These are phyloP conservation scores for Penicillium steckii DNA, from an alignment of 495 filamentous ascomycete species.

Conservation along the genomic window DNA sequence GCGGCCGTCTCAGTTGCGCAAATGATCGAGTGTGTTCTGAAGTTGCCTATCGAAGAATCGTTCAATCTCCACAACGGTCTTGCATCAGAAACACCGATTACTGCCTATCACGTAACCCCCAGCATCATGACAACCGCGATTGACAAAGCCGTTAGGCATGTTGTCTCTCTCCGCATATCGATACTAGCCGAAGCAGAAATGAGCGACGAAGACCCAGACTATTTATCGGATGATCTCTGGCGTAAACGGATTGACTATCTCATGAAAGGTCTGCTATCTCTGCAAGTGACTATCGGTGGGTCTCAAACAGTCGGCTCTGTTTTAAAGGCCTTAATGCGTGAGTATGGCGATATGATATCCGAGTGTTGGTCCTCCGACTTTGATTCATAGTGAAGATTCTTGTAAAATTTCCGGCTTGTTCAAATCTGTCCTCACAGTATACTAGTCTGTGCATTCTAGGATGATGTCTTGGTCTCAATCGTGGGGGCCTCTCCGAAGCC, in stretches of 20 bases:
- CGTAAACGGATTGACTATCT: constrained; percentile 16
- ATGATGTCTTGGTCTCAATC: too few species aligned
- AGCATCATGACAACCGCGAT: constrained; percentile 16
- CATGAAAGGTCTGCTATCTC: constrained; percentile 22
- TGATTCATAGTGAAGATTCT: constrained; percentile 2
- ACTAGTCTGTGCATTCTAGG: too few species aligned
- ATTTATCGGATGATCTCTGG: constrained; percentile 2
- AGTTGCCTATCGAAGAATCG: constrained; percentile 11
- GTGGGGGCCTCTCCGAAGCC: too few species aligned
- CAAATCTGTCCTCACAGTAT: too few species aligned
- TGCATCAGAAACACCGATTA: constrained; percentile 13
- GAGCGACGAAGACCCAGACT: too few species aligned
- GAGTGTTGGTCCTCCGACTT: constrained; percentile 24
- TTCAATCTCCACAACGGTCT: constrained; percentile 25
- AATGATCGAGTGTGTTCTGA: constrained; percentile 6
- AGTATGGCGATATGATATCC: constrained; percentile 23
- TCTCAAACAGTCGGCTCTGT: constrained; percentile 15
- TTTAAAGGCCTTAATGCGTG: constrained; percentile 8
- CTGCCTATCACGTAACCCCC: constrained; percentile 25
- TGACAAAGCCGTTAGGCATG: constrained; percentile 18
- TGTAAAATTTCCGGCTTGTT: neutral
- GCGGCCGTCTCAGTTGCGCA: constrained; percentile 8
- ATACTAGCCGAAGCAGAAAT: neutral
- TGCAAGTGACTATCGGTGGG: constrained; percentile 26
- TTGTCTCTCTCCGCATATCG: neutral